Evolutionary conservation across 148 eudicot species (phyloP).

Genomic region (Camellia sinensis): DNA sequence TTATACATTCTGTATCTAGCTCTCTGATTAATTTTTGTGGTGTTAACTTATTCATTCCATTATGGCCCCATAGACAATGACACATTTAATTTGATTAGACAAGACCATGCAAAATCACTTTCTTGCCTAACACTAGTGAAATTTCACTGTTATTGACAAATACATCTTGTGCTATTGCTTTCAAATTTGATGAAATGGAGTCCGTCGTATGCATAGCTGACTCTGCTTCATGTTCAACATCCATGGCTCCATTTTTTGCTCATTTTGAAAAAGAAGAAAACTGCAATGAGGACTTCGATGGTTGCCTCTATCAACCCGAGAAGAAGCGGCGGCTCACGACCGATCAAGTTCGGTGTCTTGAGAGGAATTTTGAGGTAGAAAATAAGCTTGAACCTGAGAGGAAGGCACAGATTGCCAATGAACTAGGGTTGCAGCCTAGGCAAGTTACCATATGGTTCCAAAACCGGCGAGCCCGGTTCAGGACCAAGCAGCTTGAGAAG

Average conservation of each 20-base stretch:
- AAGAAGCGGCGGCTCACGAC: slow-evolving; percentile 52
- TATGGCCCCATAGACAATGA: neutral
- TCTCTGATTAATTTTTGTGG: too few relatives aligned
- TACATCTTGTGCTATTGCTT: neutral
- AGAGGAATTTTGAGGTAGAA: slow-evolving; percentile 61
- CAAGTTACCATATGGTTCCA: slow-evolving; percentile 84
- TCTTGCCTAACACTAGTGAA: neutral
- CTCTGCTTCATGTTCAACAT: slow-evolving; percentile 29
- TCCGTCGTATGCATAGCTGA: slow-evolving; percentile 9
- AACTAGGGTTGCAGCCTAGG: slow-evolving; percentile 60
- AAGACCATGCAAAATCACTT: neutral
- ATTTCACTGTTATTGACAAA: neutral
- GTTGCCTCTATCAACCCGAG: slow-evolving; percentile 32
- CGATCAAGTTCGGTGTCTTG: slow-evolving; percentile 57
- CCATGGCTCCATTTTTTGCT: slow-evolving; percentile 21
- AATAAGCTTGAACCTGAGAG: slow-evolving; percentile 80
- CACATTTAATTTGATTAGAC: neutral
- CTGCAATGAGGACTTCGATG: slow-evolving; percentile 28
- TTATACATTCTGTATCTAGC: too few relatives aligned
- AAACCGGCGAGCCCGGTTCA: slow-evolving; percentile 67
- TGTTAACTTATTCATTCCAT: too few relatives aligned
- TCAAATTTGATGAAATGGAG: neutral
- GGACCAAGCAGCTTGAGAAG: slow-evolving; percentile 66
- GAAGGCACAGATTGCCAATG: slow-evolving; percentile 52
- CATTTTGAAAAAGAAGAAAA: slow-evolving; percentile 23